phyloP scores from a whole-genome alignment of 345 rosid genomes.

The Citrus medica region DNA sequence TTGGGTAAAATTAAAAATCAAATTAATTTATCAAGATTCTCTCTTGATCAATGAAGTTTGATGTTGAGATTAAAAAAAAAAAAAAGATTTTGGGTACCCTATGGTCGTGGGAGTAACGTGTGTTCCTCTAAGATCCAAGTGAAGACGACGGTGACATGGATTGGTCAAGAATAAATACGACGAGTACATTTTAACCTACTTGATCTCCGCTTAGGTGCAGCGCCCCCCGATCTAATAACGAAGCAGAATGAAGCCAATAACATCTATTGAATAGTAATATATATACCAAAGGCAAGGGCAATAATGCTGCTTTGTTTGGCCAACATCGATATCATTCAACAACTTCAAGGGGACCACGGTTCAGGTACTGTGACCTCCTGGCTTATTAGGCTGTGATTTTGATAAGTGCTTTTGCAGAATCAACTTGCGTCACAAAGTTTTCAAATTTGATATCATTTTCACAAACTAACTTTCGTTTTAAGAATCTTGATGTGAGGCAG shows the following conservation, averaged over 20 bases:
- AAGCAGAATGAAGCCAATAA: neutral
- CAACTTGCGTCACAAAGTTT: neutral
- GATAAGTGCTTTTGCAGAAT: neutral
- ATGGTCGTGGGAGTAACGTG: neutral
- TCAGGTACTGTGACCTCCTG: neutral
- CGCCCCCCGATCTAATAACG: no score
- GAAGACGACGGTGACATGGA: neutral
- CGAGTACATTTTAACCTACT: neutral
- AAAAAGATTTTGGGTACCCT: neutral
- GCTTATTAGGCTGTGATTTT: neutral
- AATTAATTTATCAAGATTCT: no score
- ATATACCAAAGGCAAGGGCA: neutral
- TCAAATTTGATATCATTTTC: neutral
- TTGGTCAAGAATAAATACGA: neutral
- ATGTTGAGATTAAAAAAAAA: neutral
- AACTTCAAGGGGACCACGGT: neutral
- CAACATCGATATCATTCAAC: neutral
- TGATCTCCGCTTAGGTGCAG: neutral
- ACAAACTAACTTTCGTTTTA: neutral
- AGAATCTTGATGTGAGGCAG: neutral
- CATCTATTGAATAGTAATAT: neutral
- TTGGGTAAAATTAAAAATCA: no score
- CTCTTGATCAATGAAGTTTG: no score
- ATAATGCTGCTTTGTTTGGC: constrained; percentile 1
- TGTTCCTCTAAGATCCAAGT: neutral